Evolutionary conservation across 73 alveolate genomes (phyloP).

Genomic region (Paramecium biaurelia): DNA sequence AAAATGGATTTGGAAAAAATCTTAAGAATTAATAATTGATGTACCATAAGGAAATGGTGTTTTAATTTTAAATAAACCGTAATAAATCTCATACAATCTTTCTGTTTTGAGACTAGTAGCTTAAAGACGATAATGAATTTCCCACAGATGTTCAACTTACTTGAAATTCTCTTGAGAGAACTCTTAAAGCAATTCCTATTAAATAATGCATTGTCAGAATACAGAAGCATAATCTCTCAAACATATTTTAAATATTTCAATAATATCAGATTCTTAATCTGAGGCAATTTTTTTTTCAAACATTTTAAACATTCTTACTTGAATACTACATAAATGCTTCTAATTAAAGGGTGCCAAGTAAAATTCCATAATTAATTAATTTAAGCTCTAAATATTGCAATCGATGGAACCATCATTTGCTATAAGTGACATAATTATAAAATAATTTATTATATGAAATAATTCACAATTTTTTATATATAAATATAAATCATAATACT

Average conservation of each 20-base stretch:
- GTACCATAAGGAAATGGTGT: neutral
- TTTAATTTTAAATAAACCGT: neutral
- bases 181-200: neutral
- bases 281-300: neutral
- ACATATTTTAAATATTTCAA: neutral
- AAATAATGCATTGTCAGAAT: neutral
- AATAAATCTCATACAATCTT: neutral
- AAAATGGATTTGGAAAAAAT: neutral
- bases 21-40: neutral
- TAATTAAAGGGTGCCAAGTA: neutral
- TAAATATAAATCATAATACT: neutral
- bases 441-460: neutral
- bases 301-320: neutral
- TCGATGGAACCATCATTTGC: neutral
- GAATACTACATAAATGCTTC: neutral
- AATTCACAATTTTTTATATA: neutral
- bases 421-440: neutral
- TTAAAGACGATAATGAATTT: constrained; percentile 9
- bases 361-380: neutral
- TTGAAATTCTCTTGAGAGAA: neutral
- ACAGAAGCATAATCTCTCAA: constrained; percentile 14
- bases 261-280: neutral
- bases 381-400: neutral
- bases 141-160: constrained; percentile 6
- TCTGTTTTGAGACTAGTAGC: neutral